phyloP scores from a whole-genome alignment of 2,329 filamentous ascomycete species.

The Phialophora expanda region DNA sequence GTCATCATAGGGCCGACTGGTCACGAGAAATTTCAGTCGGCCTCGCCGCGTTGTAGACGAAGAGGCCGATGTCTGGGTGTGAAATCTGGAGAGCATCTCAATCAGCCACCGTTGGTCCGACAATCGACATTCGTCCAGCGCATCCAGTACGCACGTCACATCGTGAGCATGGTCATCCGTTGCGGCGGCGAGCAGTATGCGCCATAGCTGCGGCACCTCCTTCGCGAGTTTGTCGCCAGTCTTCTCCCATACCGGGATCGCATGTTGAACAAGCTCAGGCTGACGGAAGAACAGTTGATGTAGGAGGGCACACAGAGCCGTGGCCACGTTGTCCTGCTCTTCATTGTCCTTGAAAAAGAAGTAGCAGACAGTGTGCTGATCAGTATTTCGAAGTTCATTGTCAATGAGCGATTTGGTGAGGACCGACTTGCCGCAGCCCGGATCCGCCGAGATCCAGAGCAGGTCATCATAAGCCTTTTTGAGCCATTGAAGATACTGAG shows the following conservation, averaged over 20 bases:
- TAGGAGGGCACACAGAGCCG: conserved; percentile 46
- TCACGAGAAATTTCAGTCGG: conserved; percentile 40
- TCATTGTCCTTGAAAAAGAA: conserved; percentile 50
- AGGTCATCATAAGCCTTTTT: conserved; percentile 39
- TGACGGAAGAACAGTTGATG: conserved; percentile 46
- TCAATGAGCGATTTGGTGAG: conserved; percentile 46
- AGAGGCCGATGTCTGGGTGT: not conserved
- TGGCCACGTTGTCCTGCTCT: conserved; percentile 42
- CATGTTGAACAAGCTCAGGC: conserved; percentile 39
- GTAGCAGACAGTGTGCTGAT: conserved; percentile 41
- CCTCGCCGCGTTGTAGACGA: conserved; percentile 11
- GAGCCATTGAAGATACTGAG: conserved; percentile 41
- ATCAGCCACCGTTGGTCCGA: conserved; percentile 20
- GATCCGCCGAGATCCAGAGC: conserved; percentile 50
- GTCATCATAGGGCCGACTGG: conserved; percentile 43
- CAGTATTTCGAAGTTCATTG: conserved; percentile 36
- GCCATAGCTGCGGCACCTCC: conserved; percentile 25
- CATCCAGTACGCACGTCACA: conserved; percentile 32
- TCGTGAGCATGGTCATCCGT: conserved; percentile 10
- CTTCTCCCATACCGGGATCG: conserved; percentile 21
- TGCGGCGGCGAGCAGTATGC: conserved; percentile 12
- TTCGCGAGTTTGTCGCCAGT: conserved; percentile 18
- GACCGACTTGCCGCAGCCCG: conserved; percentile 51
- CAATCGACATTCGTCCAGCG: conserved; percentile 33
- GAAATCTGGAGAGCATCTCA: conserved; percentile 18